A percentile compares a stretch with the other conserved stretches of the same genome.
phyloP scores from a whole-genome alignment of 208 protist genomes.

The Wallacemonas sp. region DNA sequence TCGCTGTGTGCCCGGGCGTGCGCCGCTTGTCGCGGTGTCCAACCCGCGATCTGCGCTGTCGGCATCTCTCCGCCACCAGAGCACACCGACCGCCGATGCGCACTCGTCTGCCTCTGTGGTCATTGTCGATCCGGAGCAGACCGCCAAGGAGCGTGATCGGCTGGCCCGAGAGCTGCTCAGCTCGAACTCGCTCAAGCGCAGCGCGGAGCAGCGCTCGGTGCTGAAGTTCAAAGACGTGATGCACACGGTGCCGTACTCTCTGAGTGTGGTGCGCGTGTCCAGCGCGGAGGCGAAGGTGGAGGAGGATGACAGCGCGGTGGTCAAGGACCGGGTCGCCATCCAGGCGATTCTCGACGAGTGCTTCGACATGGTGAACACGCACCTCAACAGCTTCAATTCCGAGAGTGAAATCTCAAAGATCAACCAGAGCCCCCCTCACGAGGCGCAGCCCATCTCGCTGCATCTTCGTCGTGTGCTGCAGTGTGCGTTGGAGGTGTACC shows the following conservation, averaged over 20 bases:
- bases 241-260: conserved; percentile 79
- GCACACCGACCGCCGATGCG: conserved; percentile 34
- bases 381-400: conserved; percentile 51
- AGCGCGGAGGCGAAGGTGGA: neutral
- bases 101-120: conserved; percentile 58
- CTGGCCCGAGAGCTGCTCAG: conserved; percentile 60
- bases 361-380: conserved; percentile 58
- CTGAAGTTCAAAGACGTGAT: conserved; percentile 49
- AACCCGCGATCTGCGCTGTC: neutral
- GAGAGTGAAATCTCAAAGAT: conserved; percentile 47
- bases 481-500: conserved; percentile 37
- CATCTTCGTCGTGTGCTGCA: conserved; percentile 37
- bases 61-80: neutral
- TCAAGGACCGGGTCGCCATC: conserved; percentile 1
- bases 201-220: conserved; percentile 28
- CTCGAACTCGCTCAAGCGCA: conserved; percentile 40
- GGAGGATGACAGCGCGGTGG: neutral
- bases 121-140: conserved; percentile 47
- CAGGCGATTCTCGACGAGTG: conserved; percentile 38
- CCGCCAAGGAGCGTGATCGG: conserved; percentile 66
- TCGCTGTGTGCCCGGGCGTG: neutral
- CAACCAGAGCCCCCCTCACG: conserved; percentile 25
- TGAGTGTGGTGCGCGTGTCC: conserved; percentile 26
- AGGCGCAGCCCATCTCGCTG: conserved; percentile 41
- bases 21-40: neutral